These are phyloP conservation scores for Pichia sp. DNA, from an alignment of 1,139 yeast species.

Conservation along the genomic window DNA sequence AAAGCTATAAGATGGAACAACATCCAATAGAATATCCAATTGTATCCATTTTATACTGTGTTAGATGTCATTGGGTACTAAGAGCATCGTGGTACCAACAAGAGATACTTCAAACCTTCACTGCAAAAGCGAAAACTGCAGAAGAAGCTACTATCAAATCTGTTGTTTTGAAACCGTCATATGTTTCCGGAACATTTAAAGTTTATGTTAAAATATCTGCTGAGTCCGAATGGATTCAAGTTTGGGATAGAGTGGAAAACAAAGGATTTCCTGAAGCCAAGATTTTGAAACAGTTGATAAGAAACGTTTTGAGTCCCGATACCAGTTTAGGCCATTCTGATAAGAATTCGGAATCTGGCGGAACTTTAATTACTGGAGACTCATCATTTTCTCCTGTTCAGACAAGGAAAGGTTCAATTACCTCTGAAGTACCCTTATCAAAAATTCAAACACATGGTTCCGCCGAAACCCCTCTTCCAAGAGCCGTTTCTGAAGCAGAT, in stretches of 20 bases:
- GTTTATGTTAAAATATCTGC: constrained; percentile 32
- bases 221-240: constrained; percentile 22
- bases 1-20: not conserved
- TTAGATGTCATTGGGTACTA: constrained; percentile 57
- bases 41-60: constrained; percentile 49
- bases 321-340: constrained; percentile 42
- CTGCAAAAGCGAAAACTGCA: constrained; percentile 21
- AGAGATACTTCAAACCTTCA: constrained; percentile 55
- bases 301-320: constrained; percentile 42
- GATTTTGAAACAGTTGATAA: constrained; percentile 45
- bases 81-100: constrained; percentile 65
- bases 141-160: constrained; percentile 36
- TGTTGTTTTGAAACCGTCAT: constrained; percentile 44
- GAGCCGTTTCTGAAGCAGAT: constrained; percentile 3
- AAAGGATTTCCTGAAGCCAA: constrained; percentile 65
- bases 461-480: not conserved
- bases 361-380: constrained; percentile 1
- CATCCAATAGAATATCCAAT: constrained; percentile 22
- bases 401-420: not conserved
- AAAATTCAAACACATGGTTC: not conserved
- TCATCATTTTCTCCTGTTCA: not conserved
- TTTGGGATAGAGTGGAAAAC: constrained; percentile 50
- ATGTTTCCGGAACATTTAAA: constrained; percentile 44
- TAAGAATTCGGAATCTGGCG: constrained; percentile 18
- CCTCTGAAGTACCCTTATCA: not conserved